Evolutionary conservation across 495 filamentous ascomycete species (phyloP), one percentile per base, ranked within the genome.

Genomic region (Neurospora sublineolata): DNA sequence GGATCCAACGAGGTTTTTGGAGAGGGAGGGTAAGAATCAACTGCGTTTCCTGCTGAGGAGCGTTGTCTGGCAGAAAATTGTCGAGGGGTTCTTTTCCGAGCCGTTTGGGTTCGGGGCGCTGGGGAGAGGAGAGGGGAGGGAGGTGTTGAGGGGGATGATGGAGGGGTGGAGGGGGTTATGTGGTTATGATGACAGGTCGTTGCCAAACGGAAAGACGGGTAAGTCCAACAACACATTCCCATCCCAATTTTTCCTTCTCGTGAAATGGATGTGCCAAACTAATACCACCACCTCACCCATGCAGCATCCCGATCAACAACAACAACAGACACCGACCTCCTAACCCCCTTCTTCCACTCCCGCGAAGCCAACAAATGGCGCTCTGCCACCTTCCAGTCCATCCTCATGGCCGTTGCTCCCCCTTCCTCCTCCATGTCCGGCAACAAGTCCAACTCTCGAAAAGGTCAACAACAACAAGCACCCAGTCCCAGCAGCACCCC

Each of bases 101-200:
- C 78, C 77, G 4, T 77, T 78, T 68, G 79, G 79, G 0, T 78
- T 81, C 68, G 79, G 79, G 3, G 75, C 71, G n/a, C 38, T 81
- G 18, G 77, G 72, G 16, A 73, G 71, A 0, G 71, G 70, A 2
- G 37, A 67, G 5, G 71, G 73, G 1, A 39, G 40, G 41, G 33
- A 68, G n/a, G 30, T 46, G 38, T 67, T 76, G 12, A 11, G 71
- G 7, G 37, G 36, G 3, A n/a, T 73, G 27, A 73, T 71, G 40
- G 39, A 20, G 18, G 27, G 37, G 12, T 76, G 71, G 73, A 70
- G 70, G 14, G 40, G 38, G 36, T 36, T 76, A 14, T 70, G 74
- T 64, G 52, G 52, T 64, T 64, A 64, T 33, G 52, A 18, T 42
- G 73, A 71, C 20, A 64, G 14, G 20, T 36, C 68, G 0, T 11